Evolutionary conservation across 2,329 filamentous ascomycete genomes (phyloP), one percentile per base, ranked within the genome.

Genomic region (Chalaropsis thielavioides): DNA sequence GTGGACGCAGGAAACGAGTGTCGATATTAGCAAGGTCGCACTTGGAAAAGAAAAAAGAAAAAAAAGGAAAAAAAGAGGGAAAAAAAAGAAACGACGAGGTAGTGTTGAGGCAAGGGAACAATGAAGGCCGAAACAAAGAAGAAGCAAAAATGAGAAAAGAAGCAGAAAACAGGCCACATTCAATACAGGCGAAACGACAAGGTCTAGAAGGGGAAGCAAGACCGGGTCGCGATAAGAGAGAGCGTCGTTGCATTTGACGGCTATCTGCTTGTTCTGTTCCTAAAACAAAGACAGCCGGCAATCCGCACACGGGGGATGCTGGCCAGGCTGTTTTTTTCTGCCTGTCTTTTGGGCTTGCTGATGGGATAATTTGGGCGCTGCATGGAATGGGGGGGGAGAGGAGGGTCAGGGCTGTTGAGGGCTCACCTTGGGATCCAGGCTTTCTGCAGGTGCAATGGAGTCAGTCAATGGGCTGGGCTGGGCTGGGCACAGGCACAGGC

Each of bases 71-170:
- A 6, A 31, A 17, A 8, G 27, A 3, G 17, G 51, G 11, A 56
- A 56, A 56, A 56, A 38, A 27, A 58, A 58, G n/a, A n/a, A n/a
- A n/a, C n/a, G n/a, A 58, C 54, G 38, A 58, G 24, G 54, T 38
- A 58, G 27, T 38, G 54, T 17, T 13, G 54, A 58, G 54, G 38
- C 38, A 58, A 58, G 54, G 54, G 54, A 58, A 58, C 54, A 58
- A 58, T 58, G 54, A 58, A 38, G 38, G 54, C 54, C 54, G 54
- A 58, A 58, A 58, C 54, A 58, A 58, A n/a, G 54, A 31, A 31
- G 13, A 58, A 35, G 51, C 11, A 35, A 35, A 58, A n/a, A 35
- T 35, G 54, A 58, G 54, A 58, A 58, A 58, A 58, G 24, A 58
- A 38, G 54, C 24, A 35, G 43, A 58, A 58, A 58, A 38, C 54